A percentile compares a stretch with the other conserved stretches of the same genome.
These are phyloP conservation scores for Pneumocystis wakefieldiae DNA, from an alignment of 1,139 yeast species.

Conservation along the genomic window DNA sequence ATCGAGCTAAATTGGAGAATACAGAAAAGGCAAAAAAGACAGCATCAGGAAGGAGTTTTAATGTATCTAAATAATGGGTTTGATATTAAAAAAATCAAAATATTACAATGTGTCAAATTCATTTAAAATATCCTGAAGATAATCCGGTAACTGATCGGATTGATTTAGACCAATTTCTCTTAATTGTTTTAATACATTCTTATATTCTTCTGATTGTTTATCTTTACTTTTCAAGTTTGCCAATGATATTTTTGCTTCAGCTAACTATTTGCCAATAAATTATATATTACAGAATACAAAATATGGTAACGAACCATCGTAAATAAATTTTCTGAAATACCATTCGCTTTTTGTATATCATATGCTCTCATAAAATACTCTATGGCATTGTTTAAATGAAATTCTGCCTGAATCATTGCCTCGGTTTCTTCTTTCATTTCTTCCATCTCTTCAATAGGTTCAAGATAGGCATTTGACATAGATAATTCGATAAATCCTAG, in stretches of 20 bases:
- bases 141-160: not conserved
- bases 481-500: not conserved
- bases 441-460: not conserved
- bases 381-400: not conserved
- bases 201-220: not conserved
- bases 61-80: not conserved
- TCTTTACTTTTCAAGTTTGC: not conserved
- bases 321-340: not conserved
- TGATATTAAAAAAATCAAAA: not conserved
- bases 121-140: not conserved
- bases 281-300: not conserved
- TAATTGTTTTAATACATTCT: not conserved
- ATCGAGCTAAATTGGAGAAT: conserved; percentile 84
- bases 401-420: not conserved
- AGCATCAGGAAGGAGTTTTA: conserved; percentile 69
- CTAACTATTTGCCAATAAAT: not conserved
- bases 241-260: not conserved
- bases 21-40: conserved; percentile 74
- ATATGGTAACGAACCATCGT: not conserved
- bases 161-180: not conserved
- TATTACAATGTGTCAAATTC: not conserved
- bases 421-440: not conserved
- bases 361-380: not conserved
- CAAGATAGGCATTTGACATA: not conserved
- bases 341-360: not conserved